phyloP scores from a whole-genome alignment of 345 rosid species.

The Schrenkiella parvula region DNA sequence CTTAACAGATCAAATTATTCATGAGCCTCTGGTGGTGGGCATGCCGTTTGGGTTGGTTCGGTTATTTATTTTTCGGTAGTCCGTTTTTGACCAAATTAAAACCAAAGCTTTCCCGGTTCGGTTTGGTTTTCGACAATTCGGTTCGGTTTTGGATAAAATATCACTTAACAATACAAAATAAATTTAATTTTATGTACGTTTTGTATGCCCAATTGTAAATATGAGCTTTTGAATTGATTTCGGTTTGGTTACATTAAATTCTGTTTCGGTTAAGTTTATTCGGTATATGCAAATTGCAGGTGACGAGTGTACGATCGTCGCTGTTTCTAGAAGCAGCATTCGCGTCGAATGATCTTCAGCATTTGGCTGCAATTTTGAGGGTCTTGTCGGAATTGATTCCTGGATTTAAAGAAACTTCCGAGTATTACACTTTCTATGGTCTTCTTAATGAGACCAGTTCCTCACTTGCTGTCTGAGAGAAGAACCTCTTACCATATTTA shows the following conservation, averaged over 20 bases:
- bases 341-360: slow-evolving; percentile 68
- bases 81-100: background rate
- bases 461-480: slow-evolving; percentile 32
- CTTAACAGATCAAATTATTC: background rate
- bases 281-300: slow-evolving; percentile 40
- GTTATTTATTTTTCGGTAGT: background rate
- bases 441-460: slow-evolving; percentile 69
- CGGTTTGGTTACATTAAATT: background rate
- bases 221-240: background rate
- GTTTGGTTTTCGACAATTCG: background rate
- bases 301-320: slow-evolving; percentile 59
- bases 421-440: slow-evolving; percentile 49
- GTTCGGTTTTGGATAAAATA: background rate
- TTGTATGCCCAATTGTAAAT: background rate
- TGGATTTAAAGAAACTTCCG: slow-evolving; percentile 61
- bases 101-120: background rate
- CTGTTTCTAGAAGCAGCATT: slow-evolving; percentile 81
- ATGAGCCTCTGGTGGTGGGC: background rate
- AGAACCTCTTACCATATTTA: background rate
- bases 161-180: too few relatives aligned
- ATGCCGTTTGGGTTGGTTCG: background rate
- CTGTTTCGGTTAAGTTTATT: background rate
- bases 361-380: slow-evolving; percentile 84
- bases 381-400: slow-evolving; percentile 80
- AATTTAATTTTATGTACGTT: too few relatives aligned